A percentile compares a stretch with the other conserved stretches of the same genome.
Evolutionary conservation across 106 monocot genomes (phyloP).

Genomic region (Triglochin maritima): DNA sequence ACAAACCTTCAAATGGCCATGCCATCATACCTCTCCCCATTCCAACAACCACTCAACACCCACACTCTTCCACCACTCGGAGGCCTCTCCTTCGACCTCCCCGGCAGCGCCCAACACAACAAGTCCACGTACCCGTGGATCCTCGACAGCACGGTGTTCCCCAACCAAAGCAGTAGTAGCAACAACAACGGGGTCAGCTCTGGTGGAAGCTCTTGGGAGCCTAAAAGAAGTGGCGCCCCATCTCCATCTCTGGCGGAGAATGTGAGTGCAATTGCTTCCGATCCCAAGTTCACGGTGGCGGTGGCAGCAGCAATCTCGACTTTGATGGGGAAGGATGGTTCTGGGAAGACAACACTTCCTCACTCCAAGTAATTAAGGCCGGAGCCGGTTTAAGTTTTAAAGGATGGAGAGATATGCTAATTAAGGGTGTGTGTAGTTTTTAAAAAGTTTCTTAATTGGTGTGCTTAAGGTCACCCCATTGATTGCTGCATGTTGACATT

Average conservation of each 20-base stretch:
- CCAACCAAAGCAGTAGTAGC: background rate
- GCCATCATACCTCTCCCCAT: constrained; percentile 24
- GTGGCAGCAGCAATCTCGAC: constrained; percentile 13
- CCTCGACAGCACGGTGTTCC: constrained; percentile 3
- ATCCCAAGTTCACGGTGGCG: constrained; percentile 14
- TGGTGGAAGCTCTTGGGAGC: background rate
- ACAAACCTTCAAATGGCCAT: constrained; percentile 1
- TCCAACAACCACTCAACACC: background rate
- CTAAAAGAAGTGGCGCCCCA: background rate
- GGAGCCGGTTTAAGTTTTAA: too few species aligned
- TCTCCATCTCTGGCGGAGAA: background rate
- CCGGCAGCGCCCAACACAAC: background rate
- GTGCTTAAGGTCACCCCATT: too few species aligned
- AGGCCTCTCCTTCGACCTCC: background rate
- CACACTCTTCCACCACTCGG: background rate
- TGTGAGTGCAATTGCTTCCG: constrained; percentile 7
- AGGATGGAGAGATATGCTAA: too few species aligned
- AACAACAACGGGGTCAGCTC: background rate
- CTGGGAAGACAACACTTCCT: background rate
- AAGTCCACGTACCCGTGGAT: constrained; percentile 2
- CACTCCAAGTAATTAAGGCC: too few species aligned
- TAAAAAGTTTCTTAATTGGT: too few species aligned
- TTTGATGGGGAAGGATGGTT: constrained; percentile 5
- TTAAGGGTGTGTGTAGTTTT: too few species aligned
- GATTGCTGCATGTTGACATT: too few species aligned